Percentiles rank a stretch among this genome's conserved stretches.
phyloP scores from a whole-genome alignment of 2,329 filamentous ascomycete species.

The Stachybotrys chartarum region DNA sequence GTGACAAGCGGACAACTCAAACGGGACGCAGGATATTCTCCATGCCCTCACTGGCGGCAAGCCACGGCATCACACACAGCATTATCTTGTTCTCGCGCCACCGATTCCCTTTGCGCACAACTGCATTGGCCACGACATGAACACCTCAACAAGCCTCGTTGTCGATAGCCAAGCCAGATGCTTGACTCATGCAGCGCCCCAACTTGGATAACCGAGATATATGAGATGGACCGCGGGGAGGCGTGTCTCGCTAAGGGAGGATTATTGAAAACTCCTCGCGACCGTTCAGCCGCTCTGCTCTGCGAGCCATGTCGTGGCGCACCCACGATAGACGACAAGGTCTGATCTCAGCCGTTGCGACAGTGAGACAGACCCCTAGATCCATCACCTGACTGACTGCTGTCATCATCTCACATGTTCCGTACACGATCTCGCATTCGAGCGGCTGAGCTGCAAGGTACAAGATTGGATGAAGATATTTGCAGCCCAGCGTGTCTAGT shows the following conservation, averaged over 20 bases:
- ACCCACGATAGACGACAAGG: neutral
- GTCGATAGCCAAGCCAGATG: too few relatives aligned
- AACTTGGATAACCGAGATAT: too few relatives aligned
- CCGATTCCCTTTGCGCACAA: too few relatives aligned
- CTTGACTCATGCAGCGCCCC: too few relatives aligned
- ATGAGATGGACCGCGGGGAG: neutral
- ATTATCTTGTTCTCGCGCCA: too few relatives aligned
- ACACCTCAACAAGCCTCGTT: too few relatives aligned
- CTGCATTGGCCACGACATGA: too few relatives aligned
- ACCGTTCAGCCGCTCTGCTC: neutral
- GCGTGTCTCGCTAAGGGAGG: neutral
- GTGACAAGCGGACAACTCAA: too few relatives aligned
- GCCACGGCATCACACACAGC: too few relatives aligned
- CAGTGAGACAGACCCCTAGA: neutral
- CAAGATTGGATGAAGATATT: neutral
- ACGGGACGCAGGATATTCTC: too few relatives aligned
- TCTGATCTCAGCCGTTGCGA: neutral
- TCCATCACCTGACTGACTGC: neutral
- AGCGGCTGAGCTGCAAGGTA: neutral
- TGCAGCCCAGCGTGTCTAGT: too few relatives aligned
- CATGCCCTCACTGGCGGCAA: too few relatives aligned
- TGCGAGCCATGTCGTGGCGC: neutral
- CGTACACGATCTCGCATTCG: neutral
- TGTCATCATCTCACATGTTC: neutral
- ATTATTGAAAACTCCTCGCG: neutral